Evolutionary conservation across 352 stramenopile genomes (phyloP), one percentile per base, ranked within the genome.

Genomic region (Phytophthora boehmeriae): DNA sequence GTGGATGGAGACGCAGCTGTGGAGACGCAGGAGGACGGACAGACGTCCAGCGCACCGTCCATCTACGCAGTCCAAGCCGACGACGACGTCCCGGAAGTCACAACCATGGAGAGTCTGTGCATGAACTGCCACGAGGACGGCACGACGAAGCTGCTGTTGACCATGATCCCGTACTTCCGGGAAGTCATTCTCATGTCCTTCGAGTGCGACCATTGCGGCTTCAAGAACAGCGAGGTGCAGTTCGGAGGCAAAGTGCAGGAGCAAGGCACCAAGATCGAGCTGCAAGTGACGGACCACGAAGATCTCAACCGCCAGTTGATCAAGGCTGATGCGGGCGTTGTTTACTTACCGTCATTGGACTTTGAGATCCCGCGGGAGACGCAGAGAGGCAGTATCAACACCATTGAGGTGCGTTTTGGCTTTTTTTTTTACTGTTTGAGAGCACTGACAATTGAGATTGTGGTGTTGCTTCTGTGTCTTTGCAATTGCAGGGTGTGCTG

Each of bases 141-240:
- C 59, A 88, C 66, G 19, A 98, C 95, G 11, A 86, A 87, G 42
- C 73, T 98, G 41, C 76, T 98, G 53, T 76, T 97, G 16, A 98
- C 93, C 10, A 86, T 93, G 54, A 97, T 98, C 63, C 95, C 95
- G 25, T 94, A 96, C 71, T 98, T 98, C 73, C 86, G 92, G 20
- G 90, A 98, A 63, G 81, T 98, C 35, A 97, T 98, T 59, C 71
- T 98, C 43, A 96, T 97, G 77, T 93, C 85, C 13, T 97, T 98
- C 50, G 76, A 89, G 56, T 98, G 95, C 76, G 75, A 89, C 8
- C 75, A 97, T 66, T 98, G 90, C 55, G 74, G 76, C 20, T 96
- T 90, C 50, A 81, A 80, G 48, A 92, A 92, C 68, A 90, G 64
- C 75, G 88, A 82, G 65, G 73, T 78, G 70, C 80, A 89, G 42